Evolutionary conservation across 257 asterid species (phyloP).

Genomic region (Fraxinus excelsior): DNA sequence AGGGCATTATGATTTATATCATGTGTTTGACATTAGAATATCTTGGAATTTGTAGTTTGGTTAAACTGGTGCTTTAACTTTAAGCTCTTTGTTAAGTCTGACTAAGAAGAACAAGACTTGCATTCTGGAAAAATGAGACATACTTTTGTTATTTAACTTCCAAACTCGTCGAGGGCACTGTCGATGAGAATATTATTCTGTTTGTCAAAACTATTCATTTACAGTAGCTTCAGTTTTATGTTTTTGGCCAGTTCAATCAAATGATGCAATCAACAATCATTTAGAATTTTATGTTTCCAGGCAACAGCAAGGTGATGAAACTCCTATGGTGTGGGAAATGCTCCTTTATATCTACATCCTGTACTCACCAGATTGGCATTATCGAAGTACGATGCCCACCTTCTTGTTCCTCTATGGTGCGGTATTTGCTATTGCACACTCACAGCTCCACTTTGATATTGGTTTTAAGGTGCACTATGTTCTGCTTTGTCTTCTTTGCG

Average conservation of each 20-base stretch:
- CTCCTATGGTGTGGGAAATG: slow-evolving; percentile 68
- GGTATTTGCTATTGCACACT: slow-evolving; percentile 71
- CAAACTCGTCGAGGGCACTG: no score
- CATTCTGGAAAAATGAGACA: no score
- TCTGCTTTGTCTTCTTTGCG: slow-evolving; percentile 84
- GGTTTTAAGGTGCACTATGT: slow-evolving; percentile 80
- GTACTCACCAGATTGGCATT: slow-evolving; percentile 98
- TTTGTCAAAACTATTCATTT: no score
- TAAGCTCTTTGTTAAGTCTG: no score
- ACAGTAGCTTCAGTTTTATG: not conserved
- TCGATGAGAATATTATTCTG: no score
- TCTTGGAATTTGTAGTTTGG: not conserved
- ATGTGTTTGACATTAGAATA: no score
- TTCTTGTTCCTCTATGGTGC: slow-evolving; percentile 86
- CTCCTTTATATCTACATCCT: slow-evolving; percentile 71
- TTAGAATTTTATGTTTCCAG: slow-evolving; percentile 37
- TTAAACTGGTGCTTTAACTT: not conserved
- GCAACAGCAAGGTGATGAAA: slow-evolving; percentile 97
- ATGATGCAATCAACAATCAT: not conserved
- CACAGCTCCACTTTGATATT: slow-evolving; percentile 62
- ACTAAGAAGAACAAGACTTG: no score
- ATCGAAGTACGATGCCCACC: slow-evolving; percentile 93
- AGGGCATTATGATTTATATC: no score
- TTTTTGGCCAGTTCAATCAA: not conserved
- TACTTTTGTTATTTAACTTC: no score